Base-by-base conservation (phyloP, 305 asterid genomes). In the Fraxinus platypoda region DNA sequence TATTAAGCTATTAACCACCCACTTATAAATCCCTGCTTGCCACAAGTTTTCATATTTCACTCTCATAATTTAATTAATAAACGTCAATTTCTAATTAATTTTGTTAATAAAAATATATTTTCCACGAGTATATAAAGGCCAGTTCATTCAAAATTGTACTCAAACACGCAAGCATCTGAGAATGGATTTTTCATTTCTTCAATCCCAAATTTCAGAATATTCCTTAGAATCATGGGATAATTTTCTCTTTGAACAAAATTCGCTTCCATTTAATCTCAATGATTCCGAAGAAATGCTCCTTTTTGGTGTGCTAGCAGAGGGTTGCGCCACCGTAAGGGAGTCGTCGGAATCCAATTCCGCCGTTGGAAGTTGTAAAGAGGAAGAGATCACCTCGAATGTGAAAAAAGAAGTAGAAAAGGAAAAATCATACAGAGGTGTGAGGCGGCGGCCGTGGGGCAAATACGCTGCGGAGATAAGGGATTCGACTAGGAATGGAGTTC, bases 401-500 rank as follows among this genome's bases (percentile, higher is more conserved):
- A 78, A 79, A 13, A 72, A 73, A 4, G 80, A 41, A 11, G 49
- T 30, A n/a, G 59, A 73, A 74, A 79, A 73, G 59, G 91, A 82
- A 30, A 90, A 87, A 76, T 85, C 90, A 0, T 93, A 88, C 85
- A 76, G 96, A 19, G 97, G 97, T 6, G 97, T 93, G 1, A 76
- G 97, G 8, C 84, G 91, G 87, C 89, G 96, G 82, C 97, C 97
- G 30, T 91, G 97, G 97, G 97, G 97, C 6, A 93, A 91, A 78
- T 93, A 81, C 82, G 97, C 97, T 41, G 97, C 97, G 13, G 97
- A 93, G 86, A 93, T 93, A 7, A 83, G 97, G 72, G 97, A 93
- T 46, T 93, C 97, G 0, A 92, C 97, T 0, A 78, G 97, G 85
- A 91, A 93, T 23, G 97, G 97, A 0, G 86, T 90, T 11, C 78